Evolutionary conservation across 2,329 filamentous ascomycete genomes (phyloP).

Genomic region (Trichoderma harzianum): DNA sequence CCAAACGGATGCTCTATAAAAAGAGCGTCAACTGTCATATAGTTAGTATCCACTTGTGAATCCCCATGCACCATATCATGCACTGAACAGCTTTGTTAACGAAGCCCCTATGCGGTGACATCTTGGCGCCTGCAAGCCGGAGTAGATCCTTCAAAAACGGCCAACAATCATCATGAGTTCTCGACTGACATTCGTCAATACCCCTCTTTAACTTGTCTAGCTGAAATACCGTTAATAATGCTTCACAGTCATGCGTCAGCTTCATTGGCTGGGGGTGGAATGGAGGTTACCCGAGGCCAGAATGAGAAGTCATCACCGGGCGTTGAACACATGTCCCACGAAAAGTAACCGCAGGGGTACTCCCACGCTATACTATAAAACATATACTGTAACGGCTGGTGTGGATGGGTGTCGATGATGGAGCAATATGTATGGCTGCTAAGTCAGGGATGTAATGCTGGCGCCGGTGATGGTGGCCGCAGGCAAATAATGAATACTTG

Average conservation of each 20-base stretch:
- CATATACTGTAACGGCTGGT: neutral
- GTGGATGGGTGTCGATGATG: neutral
- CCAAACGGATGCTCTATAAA: neutral
- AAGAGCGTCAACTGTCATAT: neutral
- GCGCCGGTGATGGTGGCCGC: neutral
- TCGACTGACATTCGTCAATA: neutral
- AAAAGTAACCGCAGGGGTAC: neutral
- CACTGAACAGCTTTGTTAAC: neutral
- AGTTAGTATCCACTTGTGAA: neutral
- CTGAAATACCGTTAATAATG: neutral
- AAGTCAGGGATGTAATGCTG: neutral
- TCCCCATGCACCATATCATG: neutral
- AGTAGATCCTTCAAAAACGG: neutral
- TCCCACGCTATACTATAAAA: neutral
- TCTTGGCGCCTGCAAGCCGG: neutral
- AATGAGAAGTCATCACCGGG: neutral
- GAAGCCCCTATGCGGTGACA: neutral
- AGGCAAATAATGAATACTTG: neutral
- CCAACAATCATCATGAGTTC: neutral
- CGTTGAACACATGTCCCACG: neutral
- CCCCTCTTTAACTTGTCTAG: neutral
- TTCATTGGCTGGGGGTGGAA: neutral
- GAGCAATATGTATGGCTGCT: neutral
- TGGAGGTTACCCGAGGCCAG: neutral
- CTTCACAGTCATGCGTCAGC: neutral